Conservation (phyloP, 306 rosid species). For the Mimosa bimucronata region DNA sequence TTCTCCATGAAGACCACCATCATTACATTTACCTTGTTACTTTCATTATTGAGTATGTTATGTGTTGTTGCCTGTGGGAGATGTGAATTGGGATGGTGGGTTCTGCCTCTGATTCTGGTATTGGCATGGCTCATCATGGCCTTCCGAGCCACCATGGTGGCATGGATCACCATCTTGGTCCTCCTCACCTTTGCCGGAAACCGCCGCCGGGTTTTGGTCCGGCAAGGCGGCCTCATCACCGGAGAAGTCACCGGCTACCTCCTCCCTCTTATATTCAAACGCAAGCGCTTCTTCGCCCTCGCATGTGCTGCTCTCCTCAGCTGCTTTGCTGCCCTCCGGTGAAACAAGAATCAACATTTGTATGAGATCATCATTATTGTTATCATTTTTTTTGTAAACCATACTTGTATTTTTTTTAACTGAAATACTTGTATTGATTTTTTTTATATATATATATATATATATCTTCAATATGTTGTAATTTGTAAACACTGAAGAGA, state of each 20-base stretch:
- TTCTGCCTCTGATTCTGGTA: constrained; percentile 22
- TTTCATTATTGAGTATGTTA: constrained; percentile 30
- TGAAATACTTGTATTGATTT: no score
- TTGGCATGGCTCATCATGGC: constrained; percentile 34
- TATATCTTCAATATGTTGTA: not conserved
- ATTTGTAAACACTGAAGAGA: no score
- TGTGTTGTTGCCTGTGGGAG: not conserved
- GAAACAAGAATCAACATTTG: not conserved
- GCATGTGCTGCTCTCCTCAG: constrained; percentile 55
- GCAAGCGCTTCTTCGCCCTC: constrained; percentile 53
- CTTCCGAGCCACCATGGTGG: constrained; percentile 56
- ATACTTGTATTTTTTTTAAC: not conserved
- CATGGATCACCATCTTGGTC: constrained; percentile 74
- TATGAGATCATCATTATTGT: not conserved
- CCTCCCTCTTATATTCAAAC: constrained; percentile 41
- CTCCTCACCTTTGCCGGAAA: constrained; percentile 59
- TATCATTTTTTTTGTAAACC: not conserved
- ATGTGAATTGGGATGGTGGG: not conserved
- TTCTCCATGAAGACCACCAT: constrained; percentile 10
- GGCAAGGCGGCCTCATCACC: constrained; percentile 53
- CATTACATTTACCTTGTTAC: constrained; percentile 24
- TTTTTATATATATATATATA: no score
- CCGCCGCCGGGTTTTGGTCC: constrained; percentile 59
- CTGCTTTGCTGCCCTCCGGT: constrained; percentile 47
- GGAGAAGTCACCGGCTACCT: constrained; percentile 56